Percentiles rank a stretch among this genome's conserved stretches.
Conservation (phyloP, 2,329 filamentous ascomycete species). For the Lasiodiplodia theobromae region DNA sequence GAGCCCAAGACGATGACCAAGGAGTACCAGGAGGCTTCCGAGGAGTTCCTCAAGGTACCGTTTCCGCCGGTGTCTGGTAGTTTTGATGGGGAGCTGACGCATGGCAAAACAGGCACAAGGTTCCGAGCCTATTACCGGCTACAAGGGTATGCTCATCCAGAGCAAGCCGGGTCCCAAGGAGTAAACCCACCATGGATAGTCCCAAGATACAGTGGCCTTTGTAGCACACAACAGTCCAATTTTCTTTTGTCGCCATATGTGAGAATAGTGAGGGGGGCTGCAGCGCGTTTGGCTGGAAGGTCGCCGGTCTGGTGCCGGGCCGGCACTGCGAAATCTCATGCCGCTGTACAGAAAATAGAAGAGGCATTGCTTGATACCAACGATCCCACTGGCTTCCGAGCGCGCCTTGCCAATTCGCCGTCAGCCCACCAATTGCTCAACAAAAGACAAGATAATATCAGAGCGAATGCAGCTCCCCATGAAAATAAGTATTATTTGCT, state of each 20-base stretch:
- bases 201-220: conserved; percentile 9
- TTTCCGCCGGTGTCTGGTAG: background rate
- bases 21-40: conserved; percentile 95
- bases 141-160: conserved; percentile 50
- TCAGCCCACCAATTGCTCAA: background rate
- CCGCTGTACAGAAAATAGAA: conserved; percentile 33
- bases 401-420: background rate
- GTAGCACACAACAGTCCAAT: conserved; percentile 10
- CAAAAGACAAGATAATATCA: background rate
- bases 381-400: conserved; percentile 3
- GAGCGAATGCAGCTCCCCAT: no score
- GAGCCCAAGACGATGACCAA: conserved; percentile 88
- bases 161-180: conserved; percentile 40
- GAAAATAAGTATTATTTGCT: background rate
- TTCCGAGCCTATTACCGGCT: conserved; percentile 47
- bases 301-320: conserved; percentile 48
- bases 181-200: conserved; percentile 3
- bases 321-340: conserved; percentile 31
- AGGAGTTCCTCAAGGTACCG: conserved; percentile 91
- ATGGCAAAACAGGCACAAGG: conserved; percentile 42
- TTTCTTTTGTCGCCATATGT: conserved; percentile 27
- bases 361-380: conserved; percentile 25
- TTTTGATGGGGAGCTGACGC: conserved; percentile 26
- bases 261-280: conserved; percentile 13
- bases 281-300: conserved; percentile 42